Base-by-base conservation (phyloP, 1,139 yeast genomes). In the Yamadazyma aaseri region DNA sequence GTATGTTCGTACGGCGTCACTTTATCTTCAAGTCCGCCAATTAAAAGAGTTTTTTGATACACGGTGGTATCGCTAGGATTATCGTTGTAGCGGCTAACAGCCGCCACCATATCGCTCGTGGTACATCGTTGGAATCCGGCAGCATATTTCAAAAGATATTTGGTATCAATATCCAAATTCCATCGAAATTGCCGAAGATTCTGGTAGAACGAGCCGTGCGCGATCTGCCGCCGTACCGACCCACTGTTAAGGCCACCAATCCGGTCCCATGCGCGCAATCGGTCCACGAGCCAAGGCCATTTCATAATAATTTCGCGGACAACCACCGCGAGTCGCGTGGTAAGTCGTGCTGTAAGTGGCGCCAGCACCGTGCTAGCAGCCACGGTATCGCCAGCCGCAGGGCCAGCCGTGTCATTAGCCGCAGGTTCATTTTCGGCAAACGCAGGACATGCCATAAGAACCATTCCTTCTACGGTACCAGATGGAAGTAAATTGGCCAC, bases 111-210 rank as follows among this genome's bases (percentile, higher is more conserved):
- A 32, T 79, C 83, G 4, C 66, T 57, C 15, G 52, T 49, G 5
- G 60, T 59, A 8, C 76, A 69, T 12, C 67, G 61, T 17, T 55
- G 42, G 44, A 80, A 74, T 1, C 81, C 80, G 28, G 54, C 46
- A 1, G 73, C 66, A 41, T 81, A 80, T 33, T 65, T 65, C 39
- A 85, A 58, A 51, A 84, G 71, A 3, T 77, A 63, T 2, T 47
- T 42, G 0, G 89, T 71, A 36, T 76, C 67, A 9, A 81, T 74
- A 53, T 82, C 87, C 44, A 83, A 51, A 51, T 85, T 84, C 84
- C 87, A 81, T 32, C 89, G 59, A 31, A 84, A 65, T 53, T 84
- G 94, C 22, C 78, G 63, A 29, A 72, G 53, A 35, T 77, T 70
- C 26, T 73, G 66, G 46, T 73, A 73, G 13, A 60, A 39, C 29